Evolutionary conservation across 2,329 filamentous ascomycete genomes (phyloP).

Genomic region (Rasamsonia emersonii): DNA sequence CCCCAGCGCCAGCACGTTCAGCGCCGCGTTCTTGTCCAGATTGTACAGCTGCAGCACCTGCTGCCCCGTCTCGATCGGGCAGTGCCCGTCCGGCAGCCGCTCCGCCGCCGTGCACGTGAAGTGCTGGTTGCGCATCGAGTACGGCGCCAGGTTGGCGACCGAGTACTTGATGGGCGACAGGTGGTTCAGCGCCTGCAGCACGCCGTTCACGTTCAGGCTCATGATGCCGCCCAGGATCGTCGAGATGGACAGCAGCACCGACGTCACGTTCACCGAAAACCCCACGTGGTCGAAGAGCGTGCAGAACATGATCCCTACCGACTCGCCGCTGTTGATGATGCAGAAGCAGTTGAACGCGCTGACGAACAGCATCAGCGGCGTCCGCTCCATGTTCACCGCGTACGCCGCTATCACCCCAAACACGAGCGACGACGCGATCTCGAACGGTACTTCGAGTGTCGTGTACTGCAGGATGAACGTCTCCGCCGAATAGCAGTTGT

Average conservation of each 20-base stretch:
- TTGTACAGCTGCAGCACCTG: slow-evolving; percentile 61
- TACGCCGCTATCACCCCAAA: slow-evolving; percentile 58
- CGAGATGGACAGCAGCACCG: slow-evolving; percentile 59
- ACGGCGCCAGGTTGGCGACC: slow-evolving; percentile 58
- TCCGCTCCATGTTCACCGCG: slow-evolving; percentile 57
- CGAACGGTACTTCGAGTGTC: slow-evolving; percentile 62
- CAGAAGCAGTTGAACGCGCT: slow-evolving; percentile 62
- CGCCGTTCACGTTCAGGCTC: slow-evolving; percentile 58
- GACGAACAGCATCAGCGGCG: slow-evolving; percentile 57
- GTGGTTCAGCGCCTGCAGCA: slow-evolving; percentile 62
- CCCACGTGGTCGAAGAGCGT: slow-evolving; percentile 66
- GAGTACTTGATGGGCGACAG: slow-evolving; percentile 63
- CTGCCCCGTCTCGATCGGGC: slow-evolving; percentile 57
- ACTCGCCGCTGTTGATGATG: slow-evolving; percentile 66
- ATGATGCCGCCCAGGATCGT: slow-evolving; percentile 65
- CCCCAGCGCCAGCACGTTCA: slow-evolving; percentile 56
- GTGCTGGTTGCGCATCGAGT: slow-evolving; percentile 49
- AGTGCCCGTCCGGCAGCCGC: slow-evolving; percentile 50
- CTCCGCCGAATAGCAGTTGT: slow-evolving; percentile 62
- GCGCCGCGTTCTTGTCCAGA: slow-evolving; percentile 52
- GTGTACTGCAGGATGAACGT: slow-evolving; percentile 65
- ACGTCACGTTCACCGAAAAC: slow-evolving; percentile 66
- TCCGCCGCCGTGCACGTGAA: slow-evolving; percentile 59
- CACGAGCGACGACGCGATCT: slow-evolving; percentile 55
- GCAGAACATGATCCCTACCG: slow-evolving; percentile 71